These are phyloP conservation scores for Monilinia fructigena DNA, from an alignment of 2,329 filamentous ascomycete genomes.

Conservation along the genomic window DNA sequence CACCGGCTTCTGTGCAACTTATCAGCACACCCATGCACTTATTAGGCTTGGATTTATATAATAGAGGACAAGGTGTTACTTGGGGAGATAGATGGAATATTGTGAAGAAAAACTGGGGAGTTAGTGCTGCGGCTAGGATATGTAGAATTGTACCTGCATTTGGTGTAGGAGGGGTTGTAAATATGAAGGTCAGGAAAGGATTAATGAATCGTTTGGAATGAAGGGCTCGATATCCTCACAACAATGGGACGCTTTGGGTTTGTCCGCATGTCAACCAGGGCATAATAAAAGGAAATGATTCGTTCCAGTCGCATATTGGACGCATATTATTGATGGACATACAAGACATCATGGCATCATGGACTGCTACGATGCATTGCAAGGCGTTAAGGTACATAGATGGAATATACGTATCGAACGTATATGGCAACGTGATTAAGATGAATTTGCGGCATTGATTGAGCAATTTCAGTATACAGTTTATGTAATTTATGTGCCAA, in stretches of 20 bases:
- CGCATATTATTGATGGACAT: slow-evolving; percentile 9
- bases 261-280: neutral
- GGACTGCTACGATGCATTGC: slow-evolving; percentile 1
- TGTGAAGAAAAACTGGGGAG: slow-evolving; percentile 72
- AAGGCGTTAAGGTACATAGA: slow-evolving; percentile 18
- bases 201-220: slow-evolving; percentile 51
- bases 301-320: neutral
- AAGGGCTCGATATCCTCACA: neutral
- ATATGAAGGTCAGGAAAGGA: slow-evolving; percentile 64
- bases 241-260: neutral
- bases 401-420: slow-evolving; percentile 6
- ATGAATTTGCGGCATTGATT: slow-evolving; percentile 6
- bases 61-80: slow-evolving; percentile 52
- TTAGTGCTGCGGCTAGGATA: slow-evolving; percentile 72
- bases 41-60: slow-evolving; percentile 83
- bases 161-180: slow-evolving; percentile 84
- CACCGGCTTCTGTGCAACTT: slow-evolving; percentile 76
- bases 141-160: slow-evolving; percentile 86
- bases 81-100: slow-evolving; percentile 62
- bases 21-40: slow-evolving; percentile 81
- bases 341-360: slow-evolving; percentile 4
- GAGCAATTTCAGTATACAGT: slow-evolving; percentile 9
- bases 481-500: slow-evolving; percentile 12
- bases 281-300: neutral
- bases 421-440: slow-evolving; percentile 11